Evolutionary conservation across 2,329 filamentous ascomycete genomes (phyloP).

Genomic region (Graphium sp.): DNA sequence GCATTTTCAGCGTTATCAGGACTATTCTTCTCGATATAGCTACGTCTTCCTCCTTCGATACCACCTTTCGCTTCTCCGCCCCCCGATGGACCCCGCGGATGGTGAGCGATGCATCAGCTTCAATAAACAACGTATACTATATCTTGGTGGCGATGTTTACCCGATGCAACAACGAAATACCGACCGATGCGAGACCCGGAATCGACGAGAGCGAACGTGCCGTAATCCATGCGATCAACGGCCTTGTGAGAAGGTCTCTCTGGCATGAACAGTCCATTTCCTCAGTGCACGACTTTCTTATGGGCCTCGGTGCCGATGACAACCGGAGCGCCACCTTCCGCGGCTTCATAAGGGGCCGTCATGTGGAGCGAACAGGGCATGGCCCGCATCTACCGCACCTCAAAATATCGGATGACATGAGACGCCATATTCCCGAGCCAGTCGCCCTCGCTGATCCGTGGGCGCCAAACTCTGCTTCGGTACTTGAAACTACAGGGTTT

Average conservation of each 20-base stretch:
- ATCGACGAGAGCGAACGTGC: slow-evolving; percentile 26
- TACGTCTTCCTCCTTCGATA: slow-evolving; percentile 9
- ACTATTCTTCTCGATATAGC: slow-evolving; percentile 32
- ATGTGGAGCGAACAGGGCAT: slow-evolving; percentile 2
- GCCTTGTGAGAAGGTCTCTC: slow-evolving; percentile 25
- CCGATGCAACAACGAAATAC: slow-evolving; percentile 21
- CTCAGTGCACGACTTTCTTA: slow-evolving; percentile 31
- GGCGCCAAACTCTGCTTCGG: slow-evolving; percentile 10
- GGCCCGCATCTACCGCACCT: slow-evolving; percentile 2
- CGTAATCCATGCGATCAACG: slow-evolving; percentile 22
- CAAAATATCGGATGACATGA: slow-evolving; percentile 4
- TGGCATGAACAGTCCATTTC: slow-evolving; percentile 28
- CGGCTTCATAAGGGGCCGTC: slow-evolving; percentile 2
- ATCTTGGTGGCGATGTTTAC: slow-evolving; percentile 30
- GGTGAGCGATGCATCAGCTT: background rate
- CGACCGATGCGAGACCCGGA: slow-evolving; percentile 23
- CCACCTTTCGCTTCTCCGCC: slow-evolving; percentile 4
- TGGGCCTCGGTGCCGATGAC: slow-evolving; percentile 25
- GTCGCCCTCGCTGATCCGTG: slow-evolving; percentile 20
- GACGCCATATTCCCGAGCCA: slow-evolving; percentile 20
- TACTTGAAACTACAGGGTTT: too few species aligned
- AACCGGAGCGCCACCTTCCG: background rate
- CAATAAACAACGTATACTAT: slow-evolving; percentile 32
- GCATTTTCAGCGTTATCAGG: slow-evolving; percentile 39
- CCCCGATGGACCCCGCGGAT: slow-evolving; percentile 10